Base-by-base conservation (phyloP, 768 basidiomycete genomes). In the Boletus fagicola region DNA sequence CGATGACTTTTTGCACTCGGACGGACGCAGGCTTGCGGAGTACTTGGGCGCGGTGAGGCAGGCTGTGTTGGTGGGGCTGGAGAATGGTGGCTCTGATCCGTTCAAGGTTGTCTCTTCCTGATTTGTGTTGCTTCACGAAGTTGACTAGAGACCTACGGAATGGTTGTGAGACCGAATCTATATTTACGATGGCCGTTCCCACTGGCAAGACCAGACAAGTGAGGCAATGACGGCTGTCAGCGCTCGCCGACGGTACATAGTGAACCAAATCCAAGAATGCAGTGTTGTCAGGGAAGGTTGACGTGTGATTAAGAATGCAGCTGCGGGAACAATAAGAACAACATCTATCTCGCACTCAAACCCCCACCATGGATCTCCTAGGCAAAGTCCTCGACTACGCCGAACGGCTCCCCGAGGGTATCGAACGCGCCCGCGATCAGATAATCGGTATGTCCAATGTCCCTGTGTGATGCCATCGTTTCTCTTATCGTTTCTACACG, bases 71-170 rank as follows among this genome's bases (percentile, higher is more conserved):
- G 85, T 80, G 16, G 85, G 86, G 2, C 60, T 96, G 65, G 87
- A 91, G 66, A 74, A 76, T 24, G 90, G 89, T 10, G 88, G 89
- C 2, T 88, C 88, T 2, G 90, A 90, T 77, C 86, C 89, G 11
- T 89, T 90, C 68, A 76, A 81, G 63, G 71, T 81, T 33, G 46
- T 78, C 15, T 58, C 61, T 46, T 68, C 58, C 16, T 73, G 54
- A 69, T 49, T 2, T 40, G 46, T 31, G 11, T 9, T 49, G 20
- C 16, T 54, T 51, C 40, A 51, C 16, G 35, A 20, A 51, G 45
- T 51, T 49, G 46, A 56, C 31, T 36, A 39, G 39, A 53, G 26
- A 51, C 51, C 42, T 26, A 9, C 5, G 33, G 20, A 13, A 39
- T 46, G 28, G 45, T 24, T 51, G 33, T 15, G 39, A 46, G 53